Evolutionary conservation across 805 yeast species (phyloP).

Genomic region (Wickerhamiella allomyrinae): DNA sequence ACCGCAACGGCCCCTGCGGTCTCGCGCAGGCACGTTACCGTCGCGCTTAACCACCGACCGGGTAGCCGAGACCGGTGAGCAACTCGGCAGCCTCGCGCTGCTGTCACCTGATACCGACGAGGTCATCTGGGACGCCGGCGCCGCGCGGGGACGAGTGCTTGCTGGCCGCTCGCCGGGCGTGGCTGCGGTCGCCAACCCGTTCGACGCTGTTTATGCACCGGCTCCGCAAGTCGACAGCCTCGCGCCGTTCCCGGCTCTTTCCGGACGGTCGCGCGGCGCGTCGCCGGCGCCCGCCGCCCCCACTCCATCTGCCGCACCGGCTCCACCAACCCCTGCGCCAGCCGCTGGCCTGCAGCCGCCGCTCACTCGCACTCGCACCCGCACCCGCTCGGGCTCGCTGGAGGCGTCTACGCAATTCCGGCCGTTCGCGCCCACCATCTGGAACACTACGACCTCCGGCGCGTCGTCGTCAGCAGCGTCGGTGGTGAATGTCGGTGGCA

Average conservation of each 20-base stretch:
- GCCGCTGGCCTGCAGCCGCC: constrained; percentile 4
- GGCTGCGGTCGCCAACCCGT: neutral
- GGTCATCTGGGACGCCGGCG: constrained; percentile 5
- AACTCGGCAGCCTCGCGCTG: constrained; percentile 24
- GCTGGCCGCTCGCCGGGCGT: constrained; percentile 5
- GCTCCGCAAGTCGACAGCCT: neutral
- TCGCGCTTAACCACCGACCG: constrained; percentile 31
- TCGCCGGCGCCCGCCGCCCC: constrained; percentile 14
- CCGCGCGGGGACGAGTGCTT: constrained; percentile 2
- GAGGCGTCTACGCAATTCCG: constrained; percentile 2
- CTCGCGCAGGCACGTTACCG: constrained; percentile 71
- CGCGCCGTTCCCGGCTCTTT: neutral
- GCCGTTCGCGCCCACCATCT: constrained; percentile 13
- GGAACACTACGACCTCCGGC: constrained; percentile 7
- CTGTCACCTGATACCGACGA: constrained; percentile 20
- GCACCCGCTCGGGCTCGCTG: constrained; percentile 11
- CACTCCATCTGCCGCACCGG: constrained; percentile 5
- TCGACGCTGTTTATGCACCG: constrained; percentile 4
- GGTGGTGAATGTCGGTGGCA: neutral
- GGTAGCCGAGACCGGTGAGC: constrained; percentile 10
- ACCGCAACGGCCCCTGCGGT: constrained; percentile 25
- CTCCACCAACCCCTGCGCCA: neutral
- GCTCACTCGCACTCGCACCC: constrained; percentile 4
- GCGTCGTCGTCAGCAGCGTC: constrained; percentile 2
- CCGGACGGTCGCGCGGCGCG: constrained; percentile 11